Conservation (phyloP, 768 basidiomycete genomes). For the Wakefieldia striispora region DNA sequence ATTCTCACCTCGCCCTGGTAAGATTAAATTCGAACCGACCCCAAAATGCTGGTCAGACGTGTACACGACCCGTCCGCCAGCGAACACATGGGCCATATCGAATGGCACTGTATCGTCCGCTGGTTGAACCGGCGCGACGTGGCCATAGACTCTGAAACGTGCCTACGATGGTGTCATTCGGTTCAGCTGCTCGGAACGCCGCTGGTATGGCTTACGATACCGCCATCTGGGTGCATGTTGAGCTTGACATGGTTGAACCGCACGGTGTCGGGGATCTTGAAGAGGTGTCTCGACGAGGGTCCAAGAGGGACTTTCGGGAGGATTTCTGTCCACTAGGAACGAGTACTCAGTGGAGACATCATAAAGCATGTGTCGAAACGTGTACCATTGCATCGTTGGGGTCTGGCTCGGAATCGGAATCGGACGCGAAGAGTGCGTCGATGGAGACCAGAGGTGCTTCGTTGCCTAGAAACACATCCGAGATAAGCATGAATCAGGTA, state of each 20-base stretch:
- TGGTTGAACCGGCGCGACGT: constrained; percentile 66
- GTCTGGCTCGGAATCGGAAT: constrained; percentile 41
- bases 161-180: constrained; percentile 48
- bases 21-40: constrained; percentile 82
- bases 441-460: constrained; percentile 84
- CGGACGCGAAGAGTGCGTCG: constrained; percentile 48
- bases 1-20: constrained; percentile 78
- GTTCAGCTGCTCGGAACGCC: neutral
- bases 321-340: constrained; percentile 71
- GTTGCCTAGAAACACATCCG: constrained; percentile 50
- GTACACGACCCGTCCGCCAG: constrained; percentile 80
- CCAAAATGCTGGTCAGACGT: constrained; percentile 97
- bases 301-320: constrained; percentile 75
- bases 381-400: constrained; percentile 55
- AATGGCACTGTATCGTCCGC: constrained; percentile 47
- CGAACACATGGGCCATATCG: constrained; percentile 89
- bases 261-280: constrained; percentile 58
- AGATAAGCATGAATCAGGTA: neutral
- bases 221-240: constrained; percentile 96
- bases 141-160: constrained; percentile 88
- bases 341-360: neutral
- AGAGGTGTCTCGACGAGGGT: constrained; percentile 86
- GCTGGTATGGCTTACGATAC: constrained; percentile 57
- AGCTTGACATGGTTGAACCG: constrained; percentile 81
- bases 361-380: neutral